Evolutionary conservation across 2,329 filamentous ascomycete species (phyloP), one percentile per base, ranked within the genome.

Genomic region (Aspergillus candidus): DNA sequence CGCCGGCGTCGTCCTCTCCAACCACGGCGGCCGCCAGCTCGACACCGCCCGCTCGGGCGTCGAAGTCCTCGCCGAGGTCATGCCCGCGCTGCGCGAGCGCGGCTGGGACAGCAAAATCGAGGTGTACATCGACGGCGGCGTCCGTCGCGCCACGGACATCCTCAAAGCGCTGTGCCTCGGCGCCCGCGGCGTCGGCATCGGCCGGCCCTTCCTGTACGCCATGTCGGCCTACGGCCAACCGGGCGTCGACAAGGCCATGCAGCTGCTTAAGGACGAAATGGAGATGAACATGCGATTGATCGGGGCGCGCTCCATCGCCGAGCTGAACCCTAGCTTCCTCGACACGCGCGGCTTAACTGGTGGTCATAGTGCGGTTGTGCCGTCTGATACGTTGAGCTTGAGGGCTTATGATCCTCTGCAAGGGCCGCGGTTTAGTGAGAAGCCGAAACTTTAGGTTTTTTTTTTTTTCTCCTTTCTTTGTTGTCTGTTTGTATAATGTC

Each of bases 231-330:
- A 97, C 60, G 93, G 93, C 1, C 71, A 88, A 47, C 76, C 83
- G 2, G 93, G 93, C 51, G 91, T 97, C 14, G 87, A 94, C 61
- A 79, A 88, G 30, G 93, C 93, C 29, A 95, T 97, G 85, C 85
- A 89, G 68, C 72, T 95, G 46, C 77, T 95, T 55, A 89, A 87
- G 72, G 93, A 97, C 60, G 93, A 98, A 76, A 87, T 98, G 80
- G 89, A 94, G 72, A 97, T 97, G 91, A 93, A 91, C 62, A 97
- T 98, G 93, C 81, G 93, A 6, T 72, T 98, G 51, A 88, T 98
- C 55, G 93, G 93, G 8, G 86, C 82, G 47, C 79, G 76, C 14
- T 82, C 70, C 48, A 67, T 98, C 29, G 80, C 82, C 31, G 82
- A 98, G 55, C 71, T 98, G 50, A 87, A 86, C 50, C 84, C 90